Evolutionary conservation across 2,329 filamentous ascomycete species (phyloP).

Genomic region (Ceratocystiopsis minuta): DNA sequence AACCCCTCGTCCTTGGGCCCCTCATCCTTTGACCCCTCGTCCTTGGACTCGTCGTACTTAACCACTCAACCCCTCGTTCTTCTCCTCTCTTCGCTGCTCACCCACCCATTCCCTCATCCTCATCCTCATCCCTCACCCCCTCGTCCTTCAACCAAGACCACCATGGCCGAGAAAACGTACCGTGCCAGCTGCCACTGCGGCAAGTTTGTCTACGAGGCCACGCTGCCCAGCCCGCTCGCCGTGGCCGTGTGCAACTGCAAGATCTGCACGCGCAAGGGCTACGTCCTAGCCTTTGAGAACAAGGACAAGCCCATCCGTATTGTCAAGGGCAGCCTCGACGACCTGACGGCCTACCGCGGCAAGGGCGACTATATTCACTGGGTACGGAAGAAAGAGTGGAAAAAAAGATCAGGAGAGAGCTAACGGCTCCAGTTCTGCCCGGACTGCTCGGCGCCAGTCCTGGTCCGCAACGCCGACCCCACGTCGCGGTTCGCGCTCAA

Average conservation of each 20-base stretch:
- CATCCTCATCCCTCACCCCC: neutral
- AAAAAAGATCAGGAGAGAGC: too few relatives aligned
- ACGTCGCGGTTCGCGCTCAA: constrained; percentile 18
- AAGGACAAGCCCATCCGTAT: constrained; percentile 20
- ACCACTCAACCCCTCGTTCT: too few relatives aligned
- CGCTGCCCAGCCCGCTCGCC: constrained; percentile 36
- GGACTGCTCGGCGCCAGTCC: constrained; percentile 27
- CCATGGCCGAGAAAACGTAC: constrained; percentile 19
- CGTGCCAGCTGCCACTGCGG: constrained; percentile 41
- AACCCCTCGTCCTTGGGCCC: too few relatives aligned
- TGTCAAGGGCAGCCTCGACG: constrained; percentile 25
- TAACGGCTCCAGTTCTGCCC: constrained; percentile 27
- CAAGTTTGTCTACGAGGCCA: constrained; percentile 31
- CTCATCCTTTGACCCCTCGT: too few relatives aligned
- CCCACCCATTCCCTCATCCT: too few relatives aligned
- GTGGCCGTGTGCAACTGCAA: constrained; percentile 48
- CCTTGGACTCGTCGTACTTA: too few relatives aligned
- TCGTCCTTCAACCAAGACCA: neutral
- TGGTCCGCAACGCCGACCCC: constrained; percentile 12
- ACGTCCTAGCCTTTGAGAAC: constrained; percentile 20
- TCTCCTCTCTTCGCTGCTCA: too few relatives aligned
- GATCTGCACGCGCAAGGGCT: constrained; percentile 36
- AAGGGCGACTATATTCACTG: too few relatives aligned
- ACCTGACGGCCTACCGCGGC: constrained; percentile 22
- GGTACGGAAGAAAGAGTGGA: too few relatives aligned